These are phyloP conservation scores for Tricholoma hemisulphureum DNA, from an alignment of 768 basidiomycete species.

Conservation along the genomic window DNA sequence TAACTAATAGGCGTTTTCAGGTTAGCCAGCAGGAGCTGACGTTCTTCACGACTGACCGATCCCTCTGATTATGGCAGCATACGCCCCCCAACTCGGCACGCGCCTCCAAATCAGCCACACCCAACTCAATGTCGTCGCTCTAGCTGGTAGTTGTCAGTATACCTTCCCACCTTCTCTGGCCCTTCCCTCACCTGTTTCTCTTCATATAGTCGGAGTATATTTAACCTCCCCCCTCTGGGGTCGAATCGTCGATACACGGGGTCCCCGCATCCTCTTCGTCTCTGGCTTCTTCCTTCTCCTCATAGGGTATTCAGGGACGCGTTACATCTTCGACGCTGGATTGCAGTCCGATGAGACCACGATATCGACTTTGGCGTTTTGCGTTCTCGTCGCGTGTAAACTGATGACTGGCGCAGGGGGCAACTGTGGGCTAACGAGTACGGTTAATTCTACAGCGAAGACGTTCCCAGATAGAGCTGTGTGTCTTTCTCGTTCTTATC, in stretches of 20 bases:
- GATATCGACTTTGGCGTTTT: constrained; percentile 43
- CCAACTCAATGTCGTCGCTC: constrained; percentile 74
- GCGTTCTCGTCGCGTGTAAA: constrained; percentile 56
- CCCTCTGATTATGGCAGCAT: constrained; percentile 46
- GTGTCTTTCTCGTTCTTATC: constrained; percentile 22
- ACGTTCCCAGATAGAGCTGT: constrained; percentile 73
- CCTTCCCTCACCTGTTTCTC: not conserved
- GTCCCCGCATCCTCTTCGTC: constrained; percentile 66
- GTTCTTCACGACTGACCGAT: not conserved
- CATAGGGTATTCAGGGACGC: constrained; percentile 73
- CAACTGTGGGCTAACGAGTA: constrained; percentile 63
- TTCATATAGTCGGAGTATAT: constrained; percentile 67
- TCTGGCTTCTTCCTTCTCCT: constrained; percentile 61
- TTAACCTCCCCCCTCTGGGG: constrained; percentile 77
- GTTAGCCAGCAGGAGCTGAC: constrained; percentile 16
- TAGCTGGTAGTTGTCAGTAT: constrained; percentile 68
- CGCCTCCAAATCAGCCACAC: constrained; percentile 76
- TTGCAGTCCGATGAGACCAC: constrained; percentile 32
- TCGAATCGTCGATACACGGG: constrained; percentile 68
- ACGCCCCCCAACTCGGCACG: constrained; percentile 80
- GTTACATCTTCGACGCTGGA: constrained; percentile 60
- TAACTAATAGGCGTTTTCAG: constrained; percentile 39
- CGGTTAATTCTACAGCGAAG: constrained; percentile 81
- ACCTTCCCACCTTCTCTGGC: not conserved
- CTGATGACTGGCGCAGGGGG: constrained; percentile 79